Evolutionary conservation across 441 rosid genomes (phyloP), one percentile per base, ranked within the genome.

Genomic region (Adansonia madagascariensis): DNA sequence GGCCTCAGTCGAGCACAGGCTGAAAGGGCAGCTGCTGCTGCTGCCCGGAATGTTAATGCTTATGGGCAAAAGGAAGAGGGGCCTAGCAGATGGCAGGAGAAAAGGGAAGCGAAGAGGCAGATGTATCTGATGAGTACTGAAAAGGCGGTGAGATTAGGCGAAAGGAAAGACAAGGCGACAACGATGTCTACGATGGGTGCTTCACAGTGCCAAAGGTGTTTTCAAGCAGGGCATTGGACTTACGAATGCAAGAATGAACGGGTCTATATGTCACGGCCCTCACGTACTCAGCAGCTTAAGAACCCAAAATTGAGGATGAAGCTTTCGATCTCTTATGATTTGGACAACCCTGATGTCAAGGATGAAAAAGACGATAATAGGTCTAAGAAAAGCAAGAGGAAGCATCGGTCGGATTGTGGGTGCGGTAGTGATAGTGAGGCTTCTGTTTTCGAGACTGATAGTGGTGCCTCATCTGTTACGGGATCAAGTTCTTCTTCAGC

Each of bases 1-100:
- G 99, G 99, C 55, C 81, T 95, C 2, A 95, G 99, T 66, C 95
- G 99, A 27, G 93, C 99, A 2, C 99, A 95, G 89, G 99, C 99
- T 1, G 99, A 95, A 76, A 78, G 98, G 67, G 99, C 98, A 0
- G 99, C 99, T 0, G 64, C 97, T 24, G 99, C 99, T 1, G 99
- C 99, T 0, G 93, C 97, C 0, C 88, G 98, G 1, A 95, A 95
- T 82, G 99, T 95, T 14, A 95, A 95, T 80, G 98, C 98, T 1
- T 95, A 95, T 68, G 98, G 99, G 43, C 99, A 95, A 75, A 95
- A 95, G 89, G 98, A 95, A 83, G 99, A 95, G 88, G 99, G 99
- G 73, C 99, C 98, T 0, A 95, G 99, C 79, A 75, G 99, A 82
- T 95, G 98, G 99, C 98, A 95, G 80, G 99, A 95, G 90, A 95